Evolutionary conservation across 306 rosid genomes (phyloP), one percentile per base, ranked within the genome.

Genomic region (Mucuna pruriens): DNA sequence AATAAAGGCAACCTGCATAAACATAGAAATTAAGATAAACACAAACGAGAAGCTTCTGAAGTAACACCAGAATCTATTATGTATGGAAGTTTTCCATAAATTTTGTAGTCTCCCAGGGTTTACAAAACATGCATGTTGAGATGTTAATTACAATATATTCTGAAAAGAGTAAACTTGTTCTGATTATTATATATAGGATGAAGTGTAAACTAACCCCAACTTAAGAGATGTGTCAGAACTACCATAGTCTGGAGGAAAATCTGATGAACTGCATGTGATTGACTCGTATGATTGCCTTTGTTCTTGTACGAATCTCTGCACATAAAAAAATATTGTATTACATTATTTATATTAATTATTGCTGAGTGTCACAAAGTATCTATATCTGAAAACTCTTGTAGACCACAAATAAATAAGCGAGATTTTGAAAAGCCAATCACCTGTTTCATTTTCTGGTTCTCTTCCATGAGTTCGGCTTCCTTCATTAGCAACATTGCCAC

Each of bases 401-500:
- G 22, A 61, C 20, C 20, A 61, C 40, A 61, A 29, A 29, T 16
- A 33, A 63, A 64, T 34, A n/a, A 20, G n/a, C 19, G 4, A 39
- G 55, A 23, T 44, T 13, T 42, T 23, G 57, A 40, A 69, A 12
- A 42, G 22, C 22, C 7, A 5, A 15, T 12, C 10, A 69, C 75
- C 57, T 69, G 75, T 23, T 69, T 69, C 75, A 69, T 0, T 69
- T 69, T 69, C 54, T 69, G 38, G 57, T 69, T 69, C 75, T 69
- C 75, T 69, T 69, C 57, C 22, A 0, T 15, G 7, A 69, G 57
- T 69, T 44, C 23, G 11, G 54, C 54, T 20, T 66, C 33, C 72
- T 66, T 38, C 51, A 40, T 39, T 19, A 39, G 10, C 73, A 67
- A 11, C 19, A 22, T 68, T 68, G 19, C 34, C 19, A 42, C 22